These are phyloP conservation scores for Pythium scleroteichum DNA, from an alignment of 352 stramenopile species.

Conservation along the genomic window DNA sequence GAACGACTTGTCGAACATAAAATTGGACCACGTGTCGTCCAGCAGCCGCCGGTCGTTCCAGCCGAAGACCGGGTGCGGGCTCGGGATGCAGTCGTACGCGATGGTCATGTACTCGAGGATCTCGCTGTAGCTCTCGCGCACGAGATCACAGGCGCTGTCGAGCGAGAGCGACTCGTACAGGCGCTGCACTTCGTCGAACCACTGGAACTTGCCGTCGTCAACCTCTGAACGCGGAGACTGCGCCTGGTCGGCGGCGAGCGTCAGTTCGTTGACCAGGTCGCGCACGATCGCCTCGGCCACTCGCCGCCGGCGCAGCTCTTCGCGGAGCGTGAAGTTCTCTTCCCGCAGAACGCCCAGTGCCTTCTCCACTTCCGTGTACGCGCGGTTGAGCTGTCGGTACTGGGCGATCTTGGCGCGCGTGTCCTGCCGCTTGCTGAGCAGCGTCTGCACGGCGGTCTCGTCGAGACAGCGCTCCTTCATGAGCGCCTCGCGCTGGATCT, in stretches of 20 bases:
- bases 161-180: slow-evolving; percentile 1
- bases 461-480: slow-evolving; percentile 8
- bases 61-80: slow-evolving; percentile 32
- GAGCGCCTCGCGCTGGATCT: slow-evolving; percentile 8
- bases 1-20: slow-evolving; percentile 45
- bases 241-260: not conserved
- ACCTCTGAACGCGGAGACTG: slow-evolving; percentile 2
- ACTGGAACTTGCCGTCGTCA: too few species aligned
- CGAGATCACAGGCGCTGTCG: not conserved
- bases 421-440: slow-evolving; percentile 7
- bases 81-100: slow-evolving; percentile 10
- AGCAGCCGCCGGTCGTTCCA: slow-evolving; percentile 39
- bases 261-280: slow-evolving; percentile 7
- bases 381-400: slow-evolving; percentile 16
- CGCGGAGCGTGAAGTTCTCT: slow-evolving; percentile 18
- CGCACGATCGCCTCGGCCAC: not conserved
- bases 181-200: slow-evolving; percentile 1
- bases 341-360: slow-evolving; percentile 15
- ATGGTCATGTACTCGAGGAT: slow-evolving; percentile 17
- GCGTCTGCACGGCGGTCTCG: not conserved
- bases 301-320: slow-evolving; percentile 14
- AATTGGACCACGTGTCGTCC: slow-evolving; percentile 39
- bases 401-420: slow-evolving; percentile 6
- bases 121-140: slow-evolving; percentile 12
- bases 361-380: slow-evolving; percentile 4